A percentile compares a stretch with the other conserved stretches of the same genome.
These are phyloP conservation scores for Sporothrix pseudoabietina DNA, from an alignment of 2,329 filamentous ascomycete genomes.

Conservation along the genomic window DNA sequence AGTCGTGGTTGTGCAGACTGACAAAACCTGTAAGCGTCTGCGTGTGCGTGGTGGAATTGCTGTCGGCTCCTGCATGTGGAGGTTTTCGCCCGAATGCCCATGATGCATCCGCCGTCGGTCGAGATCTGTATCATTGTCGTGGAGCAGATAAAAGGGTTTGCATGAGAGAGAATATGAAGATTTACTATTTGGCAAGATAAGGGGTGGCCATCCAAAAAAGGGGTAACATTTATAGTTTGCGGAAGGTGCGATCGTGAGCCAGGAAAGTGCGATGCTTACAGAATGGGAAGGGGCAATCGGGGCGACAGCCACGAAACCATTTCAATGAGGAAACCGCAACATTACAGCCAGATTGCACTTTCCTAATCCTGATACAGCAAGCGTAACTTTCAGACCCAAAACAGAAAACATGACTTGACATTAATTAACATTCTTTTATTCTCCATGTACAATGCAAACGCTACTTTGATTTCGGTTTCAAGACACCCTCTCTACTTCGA, in stretches of 20 bases:
- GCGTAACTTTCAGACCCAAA: neutral
- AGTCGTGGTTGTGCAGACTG: neutral
- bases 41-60: neutral
- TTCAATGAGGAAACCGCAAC: neutral
- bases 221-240: neutral
- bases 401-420: neutral
- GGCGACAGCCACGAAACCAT: neutral
- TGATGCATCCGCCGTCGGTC: neutral
- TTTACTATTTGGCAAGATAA: neutral
- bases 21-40: neutral
- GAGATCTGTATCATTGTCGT: neutral
- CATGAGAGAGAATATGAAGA: neutral
- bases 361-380: neutral
- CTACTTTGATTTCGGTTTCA: neutral
- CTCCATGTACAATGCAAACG: neutral
- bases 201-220: neutral
- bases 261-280: neutral
- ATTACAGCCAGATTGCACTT: neutral
- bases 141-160: neutral
- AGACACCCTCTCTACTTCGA: neutral
- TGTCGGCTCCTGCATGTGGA: neutral
- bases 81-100: neutral
- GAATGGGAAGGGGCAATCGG: neutral
- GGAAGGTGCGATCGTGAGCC: neutral
- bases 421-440: neutral